Conservation (phyloP, 2,329 filamentous ascomycete species). For the Geosmithia putterillii region DNA sequence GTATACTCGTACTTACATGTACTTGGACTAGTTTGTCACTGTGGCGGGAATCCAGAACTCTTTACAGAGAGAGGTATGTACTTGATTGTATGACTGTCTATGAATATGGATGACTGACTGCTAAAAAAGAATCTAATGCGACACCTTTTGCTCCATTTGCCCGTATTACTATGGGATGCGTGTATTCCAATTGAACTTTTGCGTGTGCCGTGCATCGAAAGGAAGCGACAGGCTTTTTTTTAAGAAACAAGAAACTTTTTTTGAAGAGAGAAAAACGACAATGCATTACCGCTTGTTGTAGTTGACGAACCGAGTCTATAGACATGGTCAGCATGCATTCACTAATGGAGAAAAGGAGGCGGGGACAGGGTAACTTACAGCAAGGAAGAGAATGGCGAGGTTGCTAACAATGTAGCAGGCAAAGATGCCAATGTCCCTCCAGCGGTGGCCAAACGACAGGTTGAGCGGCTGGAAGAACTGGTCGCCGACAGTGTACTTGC, state of each 20-base stretch:
- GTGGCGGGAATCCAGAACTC: no score
- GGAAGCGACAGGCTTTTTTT: no score
- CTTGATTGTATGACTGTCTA: no score
- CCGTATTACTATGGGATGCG: no score
- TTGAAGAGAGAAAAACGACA: no score
- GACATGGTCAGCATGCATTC: not conserved
- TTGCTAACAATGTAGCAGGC: constrained; percentile 68
- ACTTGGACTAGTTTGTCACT: no score
- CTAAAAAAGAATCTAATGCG: no score
- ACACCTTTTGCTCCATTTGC: no score
- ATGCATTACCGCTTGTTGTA: constrained; percentile 32
- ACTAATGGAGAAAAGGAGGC: not conserved
- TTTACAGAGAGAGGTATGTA: no score
- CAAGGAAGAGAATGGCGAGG: constrained; percentile 45
- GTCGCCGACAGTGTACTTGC: constrained; percentile 68
- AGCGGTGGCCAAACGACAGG: constrained; percentile 56
- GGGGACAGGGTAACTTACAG: constrained; percentile 25
- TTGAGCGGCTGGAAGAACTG: constrained; percentile 62
- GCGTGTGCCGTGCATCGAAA: no score
- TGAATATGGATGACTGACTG: no score
- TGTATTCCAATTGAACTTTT: not conserved
- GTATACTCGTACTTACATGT: not conserved
- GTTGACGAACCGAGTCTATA: constrained; percentile 37
- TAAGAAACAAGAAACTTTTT: constrained; percentile 4
- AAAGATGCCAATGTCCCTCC: constrained; percentile 76